phyloP scores from a whole-genome alignment of 345 rosid species.

The Sonneratia caseolaris region DNA sequence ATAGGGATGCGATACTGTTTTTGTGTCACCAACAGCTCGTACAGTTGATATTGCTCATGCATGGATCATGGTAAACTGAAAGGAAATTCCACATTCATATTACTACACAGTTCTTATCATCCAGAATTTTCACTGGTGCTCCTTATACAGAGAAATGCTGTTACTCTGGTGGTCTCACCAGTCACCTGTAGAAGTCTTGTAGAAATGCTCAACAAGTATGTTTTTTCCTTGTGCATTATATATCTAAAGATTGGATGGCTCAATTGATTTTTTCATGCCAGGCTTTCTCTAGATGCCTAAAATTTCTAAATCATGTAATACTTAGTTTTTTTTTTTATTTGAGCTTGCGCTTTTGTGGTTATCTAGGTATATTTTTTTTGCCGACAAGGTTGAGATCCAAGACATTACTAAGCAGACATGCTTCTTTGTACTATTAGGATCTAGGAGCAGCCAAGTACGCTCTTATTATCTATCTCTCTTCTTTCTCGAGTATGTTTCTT shows the following conservation, averaged over 20 bases:
- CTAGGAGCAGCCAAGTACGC: conserved; percentile 56
- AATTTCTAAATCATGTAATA: not conserved
- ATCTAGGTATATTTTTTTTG: conserved; percentile 66
- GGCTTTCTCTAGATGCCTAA: not conserved
- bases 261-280: not conserved
- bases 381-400: conserved; percentile 77
- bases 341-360: not conserved
- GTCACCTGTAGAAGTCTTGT: conserved; percentile 42
- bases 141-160: conserved; percentile 56
- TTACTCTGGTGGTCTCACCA: conserved; percentile 61
- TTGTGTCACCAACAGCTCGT: conserved; percentile 84
- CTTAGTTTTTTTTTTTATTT: not conserved
- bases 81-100: conserved; percentile 1
- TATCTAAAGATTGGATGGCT: not conserved
- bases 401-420: conserved; percentile 76
- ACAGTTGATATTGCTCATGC: conserved; percentile 78
- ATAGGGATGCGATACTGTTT: conserved; percentile 88
- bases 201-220: conserved; percentile 71
- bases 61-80: conserved; percentile 66
- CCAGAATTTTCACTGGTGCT: not conserved
- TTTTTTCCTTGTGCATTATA: not conserved
- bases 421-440: conserved; percentile 61
- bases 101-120: not conserved
- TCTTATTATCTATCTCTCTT: conserved; percentile 7
- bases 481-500: conserved; percentile 9